phyloP scores from a whole-genome alignment of 495 filamentous ascomycete genomes.

The Echria macrotheca region DNA sequence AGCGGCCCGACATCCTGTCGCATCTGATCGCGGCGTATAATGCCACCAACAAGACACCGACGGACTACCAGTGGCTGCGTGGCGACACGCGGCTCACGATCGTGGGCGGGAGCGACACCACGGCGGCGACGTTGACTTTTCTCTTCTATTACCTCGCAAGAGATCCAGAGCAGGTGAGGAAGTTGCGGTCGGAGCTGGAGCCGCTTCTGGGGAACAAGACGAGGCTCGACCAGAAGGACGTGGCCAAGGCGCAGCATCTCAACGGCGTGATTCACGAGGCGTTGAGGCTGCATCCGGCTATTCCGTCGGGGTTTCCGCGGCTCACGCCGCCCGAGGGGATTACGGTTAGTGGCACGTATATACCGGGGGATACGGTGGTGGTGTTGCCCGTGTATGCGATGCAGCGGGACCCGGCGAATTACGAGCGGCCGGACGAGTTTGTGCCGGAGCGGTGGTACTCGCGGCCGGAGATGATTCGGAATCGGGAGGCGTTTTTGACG shows the following conservation, averaged over 20 bases:
- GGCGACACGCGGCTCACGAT: neutral
- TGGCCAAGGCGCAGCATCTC: neutral
- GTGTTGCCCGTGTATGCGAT: neutral
- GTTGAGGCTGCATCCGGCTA: neutral
- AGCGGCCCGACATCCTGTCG: neutral
- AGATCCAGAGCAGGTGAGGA: neutral
- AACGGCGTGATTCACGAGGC: slow-evolving; percentile 6
- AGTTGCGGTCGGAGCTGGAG: neutral
- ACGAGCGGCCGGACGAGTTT: slow-evolving; percentile 32
- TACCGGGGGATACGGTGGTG: neutral
- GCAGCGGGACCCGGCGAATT: slow-evolving; percentile 12
- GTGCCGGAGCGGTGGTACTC: slow-evolving; percentile 40
- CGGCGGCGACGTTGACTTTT: neutral
- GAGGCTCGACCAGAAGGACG: neutral
- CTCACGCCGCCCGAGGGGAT: slow-evolving; percentile 1
- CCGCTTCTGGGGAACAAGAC: neutral
- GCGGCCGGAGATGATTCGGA: slow-evolving; percentile 33
- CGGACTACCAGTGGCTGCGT: slow-evolving; percentile 5
- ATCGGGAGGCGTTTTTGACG: slow-evolving; percentile 28
- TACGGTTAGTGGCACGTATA: neutral
- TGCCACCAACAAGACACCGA: neutral
- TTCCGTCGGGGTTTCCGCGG: slow-evolving; percentile 1
- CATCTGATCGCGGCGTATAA: slow-evolving; percentile 1
- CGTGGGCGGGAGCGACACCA: neutral
- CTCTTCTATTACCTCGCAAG: slow-evolving; percentile 1